Conservation (phyloP, 106 monocot genomes). For the Vanilla planifolia region DNA sequence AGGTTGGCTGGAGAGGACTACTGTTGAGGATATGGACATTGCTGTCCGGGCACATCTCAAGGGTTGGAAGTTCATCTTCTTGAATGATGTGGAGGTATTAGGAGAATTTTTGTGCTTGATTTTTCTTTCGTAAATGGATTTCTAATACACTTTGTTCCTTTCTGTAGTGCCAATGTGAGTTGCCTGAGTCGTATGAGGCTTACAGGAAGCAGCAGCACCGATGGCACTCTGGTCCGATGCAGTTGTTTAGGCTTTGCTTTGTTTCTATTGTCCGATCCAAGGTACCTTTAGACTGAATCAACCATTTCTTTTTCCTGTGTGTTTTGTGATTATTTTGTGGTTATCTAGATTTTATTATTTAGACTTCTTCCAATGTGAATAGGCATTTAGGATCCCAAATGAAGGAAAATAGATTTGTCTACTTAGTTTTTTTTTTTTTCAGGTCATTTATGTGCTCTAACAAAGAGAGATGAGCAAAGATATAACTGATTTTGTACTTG, state of each 20-base stretch:
- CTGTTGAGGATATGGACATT: constrained; percentile 2
- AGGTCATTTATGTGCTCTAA: too few species aligned
- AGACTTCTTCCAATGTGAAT: too few species aligned
- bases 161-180: constrained; percentile 73
- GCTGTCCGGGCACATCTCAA: constrained; percentile 44
- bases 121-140: too few species aligned
- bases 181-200: constrained; percentile 90
- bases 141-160: background rate
- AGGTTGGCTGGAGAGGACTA: constrained; percentile 89
- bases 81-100: constrained; percentile 92
- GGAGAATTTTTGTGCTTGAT: background rate
- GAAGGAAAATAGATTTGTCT: too few species aligned
- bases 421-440: too few species aligned
- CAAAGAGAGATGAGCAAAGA: too few species aligned
- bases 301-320: too few species aligned
- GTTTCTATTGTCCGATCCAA: constrained; percentile 66
- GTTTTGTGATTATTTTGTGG: too few species aligned
- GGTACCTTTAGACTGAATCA: too few species aligned
- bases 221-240: constrained; percentile 98
- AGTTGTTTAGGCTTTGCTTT: constrained; percentile 83
- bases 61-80: constrained; percentile 92
- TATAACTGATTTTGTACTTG: too few species aligned
- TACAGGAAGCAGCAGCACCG: constrained; percentile 94
- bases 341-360: too few species aligned
- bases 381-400: too few species aligned